Base-by-base conservation (phyloP, 768 basidiomycete genomes). In the Leccinum barrowsii region DNA sequence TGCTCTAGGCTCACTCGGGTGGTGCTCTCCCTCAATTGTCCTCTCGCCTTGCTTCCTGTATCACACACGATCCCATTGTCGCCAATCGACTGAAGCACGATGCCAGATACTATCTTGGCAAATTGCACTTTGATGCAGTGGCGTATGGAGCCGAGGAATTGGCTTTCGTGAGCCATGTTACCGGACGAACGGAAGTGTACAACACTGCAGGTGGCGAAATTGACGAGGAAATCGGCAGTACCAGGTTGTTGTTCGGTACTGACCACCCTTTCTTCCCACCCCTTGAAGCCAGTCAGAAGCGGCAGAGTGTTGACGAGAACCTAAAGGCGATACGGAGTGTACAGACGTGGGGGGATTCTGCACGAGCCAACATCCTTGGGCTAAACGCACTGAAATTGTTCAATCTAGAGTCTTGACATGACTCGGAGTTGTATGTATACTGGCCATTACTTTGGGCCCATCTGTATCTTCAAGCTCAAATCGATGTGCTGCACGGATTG, bases 391-490 rank as follows among this genome's bases (percentile, higher is more conserved):
- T 92, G 28, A 75, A 76, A 59, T 72, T 95, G 59, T 93, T 94
- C 69, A 77, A 80, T 62, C 66, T 89, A 56, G 56, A 63, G 21
- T 56, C 47, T 42, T 69, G 62, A 70, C 64, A 69, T 34, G 30
- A 30, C 30, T 30, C 30, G 10, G 11, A 32, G 34, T 55, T 26
- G 50, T 42, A 42, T 50, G 7, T 60, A 54, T 58, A 48, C 30
- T 30, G 6, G 26, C 52, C 46, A 56, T 68, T 67, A 70, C 63
- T 78, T 78, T 11, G 83, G 81, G 64, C 24, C 24, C 37, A 81
- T 81, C 74, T 95, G 94, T 60, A 98, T 88, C 82, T 98, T 98
- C 67, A 99, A 80, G 67, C 94, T 97, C 72, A 95, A 99, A 72
- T 98, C 97, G 61, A 98, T 87, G 68, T 97, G 95, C 63, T 85